phyloP scores from a whole-genome alignment of 2,329 filamentous ascomycete species.

The Ophiostoma populinum region DNA sequence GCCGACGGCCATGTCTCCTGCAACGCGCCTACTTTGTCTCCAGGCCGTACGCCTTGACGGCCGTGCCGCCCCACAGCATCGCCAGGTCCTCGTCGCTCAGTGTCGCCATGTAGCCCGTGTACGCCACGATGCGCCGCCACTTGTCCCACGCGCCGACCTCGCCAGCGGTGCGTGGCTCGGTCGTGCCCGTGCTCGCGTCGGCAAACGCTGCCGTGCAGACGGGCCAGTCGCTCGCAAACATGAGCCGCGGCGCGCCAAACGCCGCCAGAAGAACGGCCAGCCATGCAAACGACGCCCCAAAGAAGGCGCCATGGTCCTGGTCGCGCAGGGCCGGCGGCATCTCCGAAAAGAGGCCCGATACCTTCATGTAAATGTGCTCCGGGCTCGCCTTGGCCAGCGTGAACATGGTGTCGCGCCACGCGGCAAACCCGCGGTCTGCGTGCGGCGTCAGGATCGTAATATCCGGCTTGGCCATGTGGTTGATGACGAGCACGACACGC shows the following conservation, averaged over 20 bases:
- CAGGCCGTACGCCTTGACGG: constrained; percentile 50
- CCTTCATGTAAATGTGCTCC: constrained; percentile 62
- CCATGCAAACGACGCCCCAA: constrained; percentile 51
- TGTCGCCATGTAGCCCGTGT: constrained; percentile 44
- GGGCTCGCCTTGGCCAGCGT: constrained; percentile 42
- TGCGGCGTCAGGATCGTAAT: constrained; percentile 41
- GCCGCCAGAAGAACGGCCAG: constrained; percentile 51
- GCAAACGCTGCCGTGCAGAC: constrained; percentile 55
- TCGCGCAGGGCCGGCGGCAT: constrained; percentile 40
- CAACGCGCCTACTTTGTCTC: constrained; percentile 11
- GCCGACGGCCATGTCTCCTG: background rate
- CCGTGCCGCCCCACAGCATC: constrained; percentile 57
- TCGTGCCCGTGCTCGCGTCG: constrained; percentile 5
- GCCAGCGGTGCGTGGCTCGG: constrained; percentile 18
- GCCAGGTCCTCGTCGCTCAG: constrained; percentile 43
- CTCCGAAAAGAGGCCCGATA: constrained; percentile 75
- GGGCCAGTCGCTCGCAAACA: constrained; percentile 93
- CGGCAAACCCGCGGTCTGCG: constrained; percentile 41
- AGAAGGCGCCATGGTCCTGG: constrained; percentile 36
- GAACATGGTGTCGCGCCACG: constrained; percentile 54
- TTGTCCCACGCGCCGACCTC: constrained; percentile 47
- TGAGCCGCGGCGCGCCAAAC: constrained; percentile 56
- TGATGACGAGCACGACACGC: constrained; percentile 51
- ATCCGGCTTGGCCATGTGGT: constrained; percentile 83
- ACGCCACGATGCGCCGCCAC: constrained; percentile 57